Evolutionary conservation across 768 basidiomycete genomes (phyloP).

Genomic region (Lactarius hatsudake): DNA sequence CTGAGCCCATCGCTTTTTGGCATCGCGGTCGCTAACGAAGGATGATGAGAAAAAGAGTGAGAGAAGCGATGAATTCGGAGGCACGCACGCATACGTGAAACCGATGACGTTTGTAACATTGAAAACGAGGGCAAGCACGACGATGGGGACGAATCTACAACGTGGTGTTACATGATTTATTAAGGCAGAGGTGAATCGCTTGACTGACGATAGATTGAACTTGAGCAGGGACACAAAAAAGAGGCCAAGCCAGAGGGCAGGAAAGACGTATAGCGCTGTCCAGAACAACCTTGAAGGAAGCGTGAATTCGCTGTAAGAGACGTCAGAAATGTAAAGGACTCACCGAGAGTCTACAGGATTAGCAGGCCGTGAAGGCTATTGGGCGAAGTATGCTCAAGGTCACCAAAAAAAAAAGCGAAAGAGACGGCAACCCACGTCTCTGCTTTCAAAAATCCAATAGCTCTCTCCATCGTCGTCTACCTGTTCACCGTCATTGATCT

Average conservation of each 20-base stretch:
- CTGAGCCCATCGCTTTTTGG: slow-evolving; percentile 89
- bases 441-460: slow-evolving; percentile 97
- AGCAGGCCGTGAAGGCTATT: slow-evolving; percentile 80
- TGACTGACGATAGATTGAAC: slow-evolving; percentile 78
- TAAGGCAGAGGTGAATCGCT: slow-evolving; percentile 9
- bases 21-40: slow-evolving; percentile 73
- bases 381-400: neutral
- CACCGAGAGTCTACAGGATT: slow-evolving; percentile 88
- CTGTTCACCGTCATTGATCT: slow-evolving; percentile 35
- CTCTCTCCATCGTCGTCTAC: slow-evolving; percentile 95
- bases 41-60: neutral
- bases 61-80: neutral
- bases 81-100: slow-evolving; percentile 87
- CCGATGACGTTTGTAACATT: slow-evolving; percentile 95
- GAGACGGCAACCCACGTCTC: slow-evolving; percentile 64
- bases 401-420: slow-evolving; percentile 1
- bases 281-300: slow-evolving; percentile 32
- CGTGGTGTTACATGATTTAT: slow-evolving; percentile 21
- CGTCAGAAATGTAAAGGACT: slow-evolving; percentile 29
- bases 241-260: slow-evolving; percentile 81
- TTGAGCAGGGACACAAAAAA: slow-evolving; percentile 88
- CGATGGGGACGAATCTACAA: slow-evolving; percentile 88
- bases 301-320: neutral
- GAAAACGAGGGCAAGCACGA: slow-evolving; percentile 91
- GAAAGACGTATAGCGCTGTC: slow-evolving; percentile 89